Evolutionary conservation across 2,329 filamentous ascomycete genomes (phyloP).

Genomic region (Lachnellula subtilissima): DNA sequence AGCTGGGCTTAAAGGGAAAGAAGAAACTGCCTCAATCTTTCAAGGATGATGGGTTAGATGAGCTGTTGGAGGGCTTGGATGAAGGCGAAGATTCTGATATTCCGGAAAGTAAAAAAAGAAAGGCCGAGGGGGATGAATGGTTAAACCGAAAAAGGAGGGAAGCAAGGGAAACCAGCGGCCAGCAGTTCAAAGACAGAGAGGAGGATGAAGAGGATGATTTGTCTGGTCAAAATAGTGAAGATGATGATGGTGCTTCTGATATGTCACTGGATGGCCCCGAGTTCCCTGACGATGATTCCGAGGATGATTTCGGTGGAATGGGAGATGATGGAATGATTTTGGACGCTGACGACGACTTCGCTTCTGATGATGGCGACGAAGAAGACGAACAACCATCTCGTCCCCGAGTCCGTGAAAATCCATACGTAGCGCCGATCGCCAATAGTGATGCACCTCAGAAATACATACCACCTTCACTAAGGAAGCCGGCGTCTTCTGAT

Average conservation of each 20-base stretch:
- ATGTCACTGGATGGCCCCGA: constrained; percentile 27
- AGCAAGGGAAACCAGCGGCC: constrained; percentile 23
- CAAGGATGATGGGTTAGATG: constrained; percentile 76
- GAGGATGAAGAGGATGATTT: constrained; percentile 17
- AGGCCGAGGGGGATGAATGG: constrained; percentile 55
- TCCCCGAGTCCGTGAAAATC: constrained; percentile 66
- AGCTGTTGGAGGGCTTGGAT: constrained; percentile 66
- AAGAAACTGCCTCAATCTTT: constrained; percentile 70
- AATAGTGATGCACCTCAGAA: constrained; percentile 53
- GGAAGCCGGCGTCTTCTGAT: constrained; percentile 58
- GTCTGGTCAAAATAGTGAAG: constrained; percentile 23
- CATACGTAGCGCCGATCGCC: constrained; percentile 70
- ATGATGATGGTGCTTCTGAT: constrained; percentile 30
- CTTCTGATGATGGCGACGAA: constrained; percentile 35
- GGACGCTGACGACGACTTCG: constrained; percentile 35
- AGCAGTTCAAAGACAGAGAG: background rate
- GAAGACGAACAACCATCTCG: constrained; percentile 33
- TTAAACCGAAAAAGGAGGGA: constrained; percentile 53
- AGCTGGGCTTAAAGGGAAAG: constrained; percentile 71
- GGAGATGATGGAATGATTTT: constrained; percentile 36
- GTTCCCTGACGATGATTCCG: constrained; percentile 27
- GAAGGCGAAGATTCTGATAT: constrained; percentile 44
- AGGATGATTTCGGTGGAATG: constrained; percentile 21
- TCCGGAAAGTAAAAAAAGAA: constrained; percentile 51
- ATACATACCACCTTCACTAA: constrained; percentile 85